Evolutionary conservation across 768 basidiomycete genomes (phyloP), one percentile per base, ranked within the genome.

Genomic region (Rubroboletus pulcherrimus): DNA sequence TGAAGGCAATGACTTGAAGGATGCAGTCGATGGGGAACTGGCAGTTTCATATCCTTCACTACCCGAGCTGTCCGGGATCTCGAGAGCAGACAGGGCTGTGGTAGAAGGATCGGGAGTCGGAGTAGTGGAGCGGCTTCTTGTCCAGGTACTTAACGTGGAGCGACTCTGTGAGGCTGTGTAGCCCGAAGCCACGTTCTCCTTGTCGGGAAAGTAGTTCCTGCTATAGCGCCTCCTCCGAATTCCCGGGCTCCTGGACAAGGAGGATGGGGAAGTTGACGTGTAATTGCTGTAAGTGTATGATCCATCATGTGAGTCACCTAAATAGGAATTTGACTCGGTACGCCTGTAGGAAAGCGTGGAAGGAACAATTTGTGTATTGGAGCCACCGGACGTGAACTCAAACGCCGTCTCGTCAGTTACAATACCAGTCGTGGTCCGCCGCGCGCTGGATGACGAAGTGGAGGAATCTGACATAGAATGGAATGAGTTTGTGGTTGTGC

Each of bases 1-100:
- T 4, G 79, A 81, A 1, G 83, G 83, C 53, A 85, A 68, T 6
- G 83, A 85, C 53, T 74, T 75, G 67, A 80, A 83, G 0, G 83
- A 85, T 7, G 76, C 72, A 11, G 70, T 74, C 8, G 80, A 80
- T 0, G 80, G 77, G 5, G 79, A 71, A 26, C 59, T 56, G 4
- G 75, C 74, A 2, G 76, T 71, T 31, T 78, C 71, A 58, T 83
- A 87, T 2, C 80, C 81, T 8, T 78, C 79, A 55, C 79, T 82
- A 12, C 75, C 81, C 21, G 76, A 77, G 30, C 61, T 63, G 7
- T 65, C 70, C 1, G 57, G 69, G 5, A 68, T 63, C 26, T 73
- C 72, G 12, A 67, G 68, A 17, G 61, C 67, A 12, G 70, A 73
- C 11, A 71, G 45, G 9, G 56, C 46, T 4, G 57, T 55, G 4